phyloP scores from a whole-genome alignment of 345 rosid genomes.

The Salix arbutifolia region DNA sequence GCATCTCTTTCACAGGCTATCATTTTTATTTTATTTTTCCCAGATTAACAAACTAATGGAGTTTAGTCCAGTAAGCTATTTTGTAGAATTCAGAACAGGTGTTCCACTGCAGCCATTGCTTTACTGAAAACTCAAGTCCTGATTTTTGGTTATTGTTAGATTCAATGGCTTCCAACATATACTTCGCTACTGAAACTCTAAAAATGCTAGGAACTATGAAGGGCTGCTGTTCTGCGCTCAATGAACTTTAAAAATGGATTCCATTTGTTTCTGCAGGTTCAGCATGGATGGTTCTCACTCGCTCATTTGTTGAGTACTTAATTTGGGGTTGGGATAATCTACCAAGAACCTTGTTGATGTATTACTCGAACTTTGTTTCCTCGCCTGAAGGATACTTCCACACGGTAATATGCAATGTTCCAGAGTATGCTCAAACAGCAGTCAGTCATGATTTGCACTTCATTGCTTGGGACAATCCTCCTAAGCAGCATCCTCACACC shows the following conservation, averaged over 20 bases:
- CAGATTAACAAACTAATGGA: not conserved
- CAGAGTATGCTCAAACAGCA: slow-evolving; percentile 60
- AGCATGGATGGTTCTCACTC: slow-evolving; percentile 96
- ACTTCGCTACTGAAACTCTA: not conserved
- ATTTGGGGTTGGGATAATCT: slow-evolving; percentile 99
- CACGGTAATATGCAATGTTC: slow-evolving; percentile 88
- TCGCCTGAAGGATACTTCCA: slow-evolving; percentile 98
- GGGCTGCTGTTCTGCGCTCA: not conserved
- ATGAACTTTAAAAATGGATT: not conserved
- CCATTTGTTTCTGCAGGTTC: slow-evolving; percentile 54
- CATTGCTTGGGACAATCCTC: slow-evolving; percentile 95
- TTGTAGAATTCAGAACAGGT: not conserved
- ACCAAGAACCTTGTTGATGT: slow-evolving; percentile 90
- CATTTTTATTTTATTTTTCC: not conserved
- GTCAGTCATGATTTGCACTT: slow-evolving; percentile 90
- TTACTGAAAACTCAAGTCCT: not conserved
- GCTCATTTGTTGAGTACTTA: slow-evolving; percentile 76
- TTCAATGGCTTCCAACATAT: not conserved
- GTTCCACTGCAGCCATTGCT: not conserved
- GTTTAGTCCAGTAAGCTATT: not conserved
- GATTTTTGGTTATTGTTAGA: not conserved
- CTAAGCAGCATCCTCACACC: slow-evolving; percentile 82
- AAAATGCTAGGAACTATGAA: not conserved
- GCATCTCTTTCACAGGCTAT: not conserved
- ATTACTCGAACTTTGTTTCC: slow-evolving; percentile 88